Evolutionary conservation across 2,329 filamentous ascomycete genomes (phyloP), one percentile per base, ranked within the genome.

Genomic region (Exophiala xenobiotica): DNA sequence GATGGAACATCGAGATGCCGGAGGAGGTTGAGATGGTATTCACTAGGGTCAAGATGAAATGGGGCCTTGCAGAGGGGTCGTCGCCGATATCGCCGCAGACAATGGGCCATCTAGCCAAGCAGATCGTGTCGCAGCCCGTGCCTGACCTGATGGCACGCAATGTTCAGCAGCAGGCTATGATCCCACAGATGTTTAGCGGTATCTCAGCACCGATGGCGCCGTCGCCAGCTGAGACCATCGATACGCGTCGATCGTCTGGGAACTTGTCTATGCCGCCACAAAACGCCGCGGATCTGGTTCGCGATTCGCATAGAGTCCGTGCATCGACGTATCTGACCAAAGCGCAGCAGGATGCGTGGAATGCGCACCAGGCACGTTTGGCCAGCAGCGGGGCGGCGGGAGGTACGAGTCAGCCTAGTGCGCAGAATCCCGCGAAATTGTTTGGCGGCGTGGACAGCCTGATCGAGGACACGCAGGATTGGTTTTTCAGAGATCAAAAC

Each of bases 1-100:
- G 93, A 63, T 97, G 93, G 91, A 86, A 85, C 14, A 86, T 96
- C 37, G 84, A 90, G 49, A 70, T 97, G 7, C 92, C 93, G 0
- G 85, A 89, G 53, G 92, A 97, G 68, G 92, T 91, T 0, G 78
- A 81, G 0, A 72, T 78, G 1, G 83, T 95, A 1, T 78, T 97
- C n/a, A 77, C 83, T 42, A 81, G 90, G 27, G 87, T 89, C 1
- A 88, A 95, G 64, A 76, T 81, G 38, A 92, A 86, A 69, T 96
- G 88, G 69, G 90, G 89, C 1, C 79, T 2, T 4, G 71, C 79
- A 46, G 78, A 78, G 0, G 82, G 85, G 6, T 48, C 51, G 9
- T 54, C 46, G 76, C 83, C 5, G 77, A 79, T 1, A 83, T 82
- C 2, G 81, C 81, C n/a, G 54, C 58, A 14, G 49, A 68, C 56